Evolutionary conservation across 1,139 yeast genomes (phyloP).

Genomic region (Lodderomyces metapsilosis): DNA sequence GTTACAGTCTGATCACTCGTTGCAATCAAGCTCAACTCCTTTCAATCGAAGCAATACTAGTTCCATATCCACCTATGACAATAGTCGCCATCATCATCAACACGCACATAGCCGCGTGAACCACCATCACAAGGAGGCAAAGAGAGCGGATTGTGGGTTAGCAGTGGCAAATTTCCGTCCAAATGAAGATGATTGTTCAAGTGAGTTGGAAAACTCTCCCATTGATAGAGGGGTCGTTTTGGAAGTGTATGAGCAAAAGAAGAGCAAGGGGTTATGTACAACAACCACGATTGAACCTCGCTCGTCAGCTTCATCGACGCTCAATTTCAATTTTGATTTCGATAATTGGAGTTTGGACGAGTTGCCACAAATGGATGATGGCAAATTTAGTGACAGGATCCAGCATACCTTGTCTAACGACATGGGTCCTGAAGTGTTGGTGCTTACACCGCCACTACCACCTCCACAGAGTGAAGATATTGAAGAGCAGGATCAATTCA

Average conservation of each 20-base stretch:
- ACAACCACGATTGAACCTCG: neutral
- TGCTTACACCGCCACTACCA: neutral
- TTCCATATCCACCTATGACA: slow-evolving; percentile 4
- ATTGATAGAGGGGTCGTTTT: neutral
- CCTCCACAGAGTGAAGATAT: neutral
- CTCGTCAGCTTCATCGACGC: neutral
- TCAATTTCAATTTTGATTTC: slow-evolving; percentile 8
- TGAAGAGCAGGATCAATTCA: neutral
- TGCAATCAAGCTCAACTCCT: neutral
- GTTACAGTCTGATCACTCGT: slow-evolving; percentile 2
- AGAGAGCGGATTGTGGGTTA: neutral
- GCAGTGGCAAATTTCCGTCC: neutral
- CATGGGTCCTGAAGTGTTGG: neutral
- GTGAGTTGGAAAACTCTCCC: neutral
- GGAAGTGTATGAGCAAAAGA: slow-evolving; percentile 6
- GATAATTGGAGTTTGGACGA: slow-evolving; percentile 10
- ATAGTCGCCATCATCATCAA: slow-evolving; percentile 3
- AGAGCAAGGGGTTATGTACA: neutral
- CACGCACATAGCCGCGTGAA: neutral
- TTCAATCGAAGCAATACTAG: slow-evolving; percentile 7
- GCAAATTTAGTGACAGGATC: neutral
- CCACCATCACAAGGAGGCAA: slow-evolving; percentile 1
- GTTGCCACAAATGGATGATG: slow-evolving; percentile 2
- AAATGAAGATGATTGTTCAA: neutral
- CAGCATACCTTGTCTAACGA: neutral